Base-by-base conservation (phyloP, 78 protist species). In the Speleostelium caveatum region DNA sequence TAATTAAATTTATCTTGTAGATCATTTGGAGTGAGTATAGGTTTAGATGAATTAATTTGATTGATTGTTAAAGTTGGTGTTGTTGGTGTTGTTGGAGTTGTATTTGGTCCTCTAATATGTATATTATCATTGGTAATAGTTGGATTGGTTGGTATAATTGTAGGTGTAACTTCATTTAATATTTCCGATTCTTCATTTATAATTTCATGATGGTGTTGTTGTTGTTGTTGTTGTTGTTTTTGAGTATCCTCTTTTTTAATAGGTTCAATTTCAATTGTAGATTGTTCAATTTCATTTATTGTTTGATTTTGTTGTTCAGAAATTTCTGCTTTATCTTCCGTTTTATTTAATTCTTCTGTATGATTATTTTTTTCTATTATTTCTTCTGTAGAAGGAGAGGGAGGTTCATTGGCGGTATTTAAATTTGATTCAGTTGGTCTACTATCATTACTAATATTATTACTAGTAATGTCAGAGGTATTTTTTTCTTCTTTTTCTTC, bases 1-100 rank as follows among this genome's bases (percentile, higher is more conserved):
- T 76, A 91, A 28, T 91, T 91, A 22, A 74, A 87, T 55, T 77
- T 56, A 66, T 87, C 86, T 3, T 86, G 94, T 62, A 80, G 42
- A 59, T 71, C 91, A 38, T 83, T 69, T 59, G 91, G 91, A 69
- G 66, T 74, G 39, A 58, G 38, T 24, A 22, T 56, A 30, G 42
- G 22, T 75, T 60, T 28, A 14, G 51, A 12, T 33, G 30, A n/a
- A 42, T 35, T n/a, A 16, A 16, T 24, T 7, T 42, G 5, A 65
- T 36, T 61, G 4, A n/a, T 58, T 16, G 63, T n/a, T 58, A 5
- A 19, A 28, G 66, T 73, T 73, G 80, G 19, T 73, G 67, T 73
- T 56, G 67, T 73, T 73, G 67, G 51, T 73, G 76, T 58, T 58
- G 35, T 28, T 60, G 67, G 39, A 30, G 67, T 28, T n/a, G 24